Conservation (phyloP, 116 monocot genomes). For the Phalaenopsis hybrid region DNA sequence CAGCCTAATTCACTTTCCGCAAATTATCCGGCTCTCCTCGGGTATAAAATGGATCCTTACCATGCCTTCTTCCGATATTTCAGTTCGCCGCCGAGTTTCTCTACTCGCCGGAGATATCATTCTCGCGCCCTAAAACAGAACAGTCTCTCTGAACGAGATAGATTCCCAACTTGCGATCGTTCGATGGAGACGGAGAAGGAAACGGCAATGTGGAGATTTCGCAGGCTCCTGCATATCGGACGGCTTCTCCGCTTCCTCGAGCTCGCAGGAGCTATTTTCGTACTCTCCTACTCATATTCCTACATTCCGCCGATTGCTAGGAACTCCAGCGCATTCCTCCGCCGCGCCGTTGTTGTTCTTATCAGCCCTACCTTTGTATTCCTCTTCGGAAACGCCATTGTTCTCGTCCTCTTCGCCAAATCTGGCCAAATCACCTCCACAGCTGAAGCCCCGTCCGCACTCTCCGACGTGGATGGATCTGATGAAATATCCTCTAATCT, state of each 20-base stretch:
- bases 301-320: conserved; percentile 4
- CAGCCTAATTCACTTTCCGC: too few relatives aligned
- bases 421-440: conserved; percentile 21
- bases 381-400: conserved; percentile 48
- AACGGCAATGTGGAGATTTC: neutral
- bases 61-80: too few relatives aligned
- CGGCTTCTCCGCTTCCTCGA: conserved; percentile 15
- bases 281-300: conserved; percentile 9
- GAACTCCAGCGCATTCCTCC: conserved; percentile 19
- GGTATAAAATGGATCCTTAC: neutral
- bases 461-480: neutral
- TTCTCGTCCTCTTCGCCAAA: conserved; percentile 35
- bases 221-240: neutral
- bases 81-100: too few relatives aligned
- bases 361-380: conserved; percentile 28
- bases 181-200: conserved; percentile 10
- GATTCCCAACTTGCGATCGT: conserved; percentile 10
- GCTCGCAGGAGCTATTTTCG: neutral
- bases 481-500: conserved; percentile 10
- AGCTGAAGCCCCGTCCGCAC: neutral
- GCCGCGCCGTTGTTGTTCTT: conserved; percentile 16
- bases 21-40: neutral
- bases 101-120: neutral
- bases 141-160: conserved; percentile 14
- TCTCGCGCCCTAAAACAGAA: conserved; percentile 12